A percentile compares a stretch with the other conserved stretches of the same genome.
Evolutionary conservation across 371 early-diverging fungal genomes (phyloP).

Genomic region (Rhizopus stolonifer): DNA sequence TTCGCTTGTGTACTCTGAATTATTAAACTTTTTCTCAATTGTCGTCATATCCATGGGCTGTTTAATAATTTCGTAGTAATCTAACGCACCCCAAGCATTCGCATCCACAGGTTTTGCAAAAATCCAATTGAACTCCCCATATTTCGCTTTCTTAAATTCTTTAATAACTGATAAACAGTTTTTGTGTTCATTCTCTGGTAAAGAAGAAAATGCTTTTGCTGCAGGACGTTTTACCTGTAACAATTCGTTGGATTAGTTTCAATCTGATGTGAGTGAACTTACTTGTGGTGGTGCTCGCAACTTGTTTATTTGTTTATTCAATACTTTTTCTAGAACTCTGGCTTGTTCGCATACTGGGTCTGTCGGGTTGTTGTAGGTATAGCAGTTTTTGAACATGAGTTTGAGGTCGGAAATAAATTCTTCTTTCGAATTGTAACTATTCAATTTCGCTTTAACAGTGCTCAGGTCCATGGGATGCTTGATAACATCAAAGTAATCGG

Average conservation of each 20-base stretch:
- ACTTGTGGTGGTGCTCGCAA: not conserved
- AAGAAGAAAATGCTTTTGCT: not conserved
- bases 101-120: conserved; percentile 92
- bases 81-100: conserved; percentile 82
- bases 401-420: conserved; percentile 47
- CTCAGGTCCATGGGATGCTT: conserved; percentile 98
- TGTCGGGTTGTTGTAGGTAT: conserved; percentile 73
- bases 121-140: conserved; percentile 32
- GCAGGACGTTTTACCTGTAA: not conserved
- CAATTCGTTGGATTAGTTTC: not conserved
- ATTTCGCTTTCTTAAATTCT: conserved; percentile 36
- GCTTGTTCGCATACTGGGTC: conserved; percentile 75
- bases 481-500: conserved; percentile 82
- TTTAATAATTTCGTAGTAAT: conserved; percentile 87
- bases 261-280: not conserved
- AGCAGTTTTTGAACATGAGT: conserved; percentile 57
- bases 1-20: conserved; percentile 38
- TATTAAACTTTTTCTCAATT: conserved; percentile 75
- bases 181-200: conserved; percentile 61
- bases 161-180: conserved; percentile 58
- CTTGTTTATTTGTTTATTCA: conserved; percentile 12
- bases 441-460: conserved; percentile 80
- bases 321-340: conserved; percentile 48
- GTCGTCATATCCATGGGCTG: conserved; percentile 97
- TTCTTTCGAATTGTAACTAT: conserved; percentile 43